Conservation (phyloP, 208 protist species). For the Leishmania guyanensis region DNA sequence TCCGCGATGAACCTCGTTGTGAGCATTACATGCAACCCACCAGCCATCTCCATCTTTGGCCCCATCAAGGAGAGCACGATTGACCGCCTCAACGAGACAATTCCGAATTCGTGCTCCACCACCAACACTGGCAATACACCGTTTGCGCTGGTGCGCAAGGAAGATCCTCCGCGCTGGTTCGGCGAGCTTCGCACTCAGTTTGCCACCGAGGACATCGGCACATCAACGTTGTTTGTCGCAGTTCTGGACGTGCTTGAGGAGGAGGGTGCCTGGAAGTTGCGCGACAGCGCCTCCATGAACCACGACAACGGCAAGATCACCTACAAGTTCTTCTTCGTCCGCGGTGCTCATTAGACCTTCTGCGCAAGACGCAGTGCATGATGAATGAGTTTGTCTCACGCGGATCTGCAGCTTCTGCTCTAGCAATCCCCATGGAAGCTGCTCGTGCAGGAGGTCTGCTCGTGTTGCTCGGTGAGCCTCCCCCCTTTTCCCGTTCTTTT, state of each 20-base stretch:
- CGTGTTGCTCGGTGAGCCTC: neutral
- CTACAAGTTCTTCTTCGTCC: constrained; percentile 91
- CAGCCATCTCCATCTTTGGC: constrained; percentile 84
- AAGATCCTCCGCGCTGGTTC: constrained; percentile 86
- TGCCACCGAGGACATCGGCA: constrained; percentile 88
- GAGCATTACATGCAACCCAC: constrained; percentile 91
- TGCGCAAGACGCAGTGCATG: neutral
- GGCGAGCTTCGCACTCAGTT: constrained; percentile 87
- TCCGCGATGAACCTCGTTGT: constrained; percentile 89
- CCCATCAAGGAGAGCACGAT: constrained; percentile 91
- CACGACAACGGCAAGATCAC: constrained; percentile 83
- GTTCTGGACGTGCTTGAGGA: constrained; percentile 85
- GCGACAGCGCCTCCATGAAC: constrained; percentile 71
- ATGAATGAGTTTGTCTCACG: neutral
- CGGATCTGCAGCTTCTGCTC: neutral
- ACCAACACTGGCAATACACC: constrained; percentile 81
- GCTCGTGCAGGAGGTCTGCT: neutral
- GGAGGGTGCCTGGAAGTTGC: constrained; percentile 87
- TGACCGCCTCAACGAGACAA: constrained; percentile 79
- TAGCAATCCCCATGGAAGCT: neutral
- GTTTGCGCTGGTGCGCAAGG: constrained; percentile 74
- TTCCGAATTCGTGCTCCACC: constrained; percentile 85
- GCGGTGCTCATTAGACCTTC: constrained; percentile 33
- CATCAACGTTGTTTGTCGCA: constrained; percentile 77
- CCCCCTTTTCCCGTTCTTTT: neutral